A percentile compares a stretch with the other conserved stretches of the same genome.
Evolutionary conservation across 2,329 filamentous ascomycete genomes (phyloP).

Genomic region (Falciphora oryzae): DNA sequence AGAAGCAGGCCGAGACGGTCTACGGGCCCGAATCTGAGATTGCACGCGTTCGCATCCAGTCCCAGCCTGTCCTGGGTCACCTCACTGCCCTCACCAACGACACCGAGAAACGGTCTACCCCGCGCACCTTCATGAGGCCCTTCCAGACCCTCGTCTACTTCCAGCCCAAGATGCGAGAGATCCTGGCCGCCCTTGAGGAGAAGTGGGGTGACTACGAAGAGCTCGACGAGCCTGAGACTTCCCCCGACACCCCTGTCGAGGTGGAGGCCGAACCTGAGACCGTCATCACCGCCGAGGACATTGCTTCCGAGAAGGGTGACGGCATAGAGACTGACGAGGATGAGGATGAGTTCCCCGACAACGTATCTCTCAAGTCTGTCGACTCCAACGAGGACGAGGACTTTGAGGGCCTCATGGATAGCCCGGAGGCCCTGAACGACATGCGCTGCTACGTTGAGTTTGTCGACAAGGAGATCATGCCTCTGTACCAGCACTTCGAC

Average conservation of each 20-base stretch:
- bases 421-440: constrained; percentile 32
- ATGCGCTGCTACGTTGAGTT: constrained; percentile 39
- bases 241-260: neutral
- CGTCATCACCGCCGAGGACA: neutral
- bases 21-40: neutral
- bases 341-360: constrained; percentile 13
- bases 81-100: constrained; percentile 21
- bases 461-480: constrained; percentile 36
- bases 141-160: constrained; percentile 35
- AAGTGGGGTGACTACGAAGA: constrained; percentile 13
- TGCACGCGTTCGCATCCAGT: constrained; percentile 34
- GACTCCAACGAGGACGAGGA: constrained; percentile 13
- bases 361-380: neutral
- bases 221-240: constrained; percentile 9
- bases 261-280: neutral
- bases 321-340: constrained; percentile 10
- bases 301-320: neutral
- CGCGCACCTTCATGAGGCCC: constrained; percentile 34
- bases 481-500: constrained; percentile 24
- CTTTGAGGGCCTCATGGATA: constrained; percentile 18
- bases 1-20: constrained; percentile 18
- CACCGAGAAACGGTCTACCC: constrained; percentile 21
- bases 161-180: constrained; percentile 35
- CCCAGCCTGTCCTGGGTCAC: constrained; percentile 33
- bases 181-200: constrained; percentile 26